A percentile compares a stretch with the other conserved stretches of the same genome.
These are phyloP conservation scores for Nicotiana otophora DNA, from an alignment of 257 asterid species.

Conservation along the genomic window DNA sequence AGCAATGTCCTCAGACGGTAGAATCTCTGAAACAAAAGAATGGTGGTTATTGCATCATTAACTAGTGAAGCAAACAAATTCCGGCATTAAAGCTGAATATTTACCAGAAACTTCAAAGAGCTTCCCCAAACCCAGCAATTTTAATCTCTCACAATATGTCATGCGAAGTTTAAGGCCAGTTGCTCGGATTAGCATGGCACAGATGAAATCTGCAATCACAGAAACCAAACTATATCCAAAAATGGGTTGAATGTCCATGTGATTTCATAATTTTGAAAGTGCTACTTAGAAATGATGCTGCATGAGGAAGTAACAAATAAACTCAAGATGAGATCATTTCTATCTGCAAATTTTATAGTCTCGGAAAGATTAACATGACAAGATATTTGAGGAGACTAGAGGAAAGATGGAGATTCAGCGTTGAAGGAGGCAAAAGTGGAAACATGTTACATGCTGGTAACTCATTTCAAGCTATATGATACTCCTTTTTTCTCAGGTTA, in stretches of 20 bases:
- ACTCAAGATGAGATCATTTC: conserved; percentile 4
- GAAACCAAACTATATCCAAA: conserved; percentile 85
- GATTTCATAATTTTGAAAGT: conserved; percentile 7
- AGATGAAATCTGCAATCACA: conserved; percentile 80
- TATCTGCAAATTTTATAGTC: not conserved
- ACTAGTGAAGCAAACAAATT: conserved; percentile 10
- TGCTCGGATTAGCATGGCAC: conserved; percentile 79
- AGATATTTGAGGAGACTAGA: not conserved
- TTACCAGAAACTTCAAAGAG: conserved; percentile 41
- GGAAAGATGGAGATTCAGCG: not conserved
- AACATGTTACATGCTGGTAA: not conserved
- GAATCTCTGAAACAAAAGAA: conserved; percentile 39
- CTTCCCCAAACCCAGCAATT: conserved; percentile 52
- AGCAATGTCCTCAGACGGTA: conserved; percentile 82
- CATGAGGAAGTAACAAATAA: conserved; percentile 8
- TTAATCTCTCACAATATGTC: conserved; percentile 44
- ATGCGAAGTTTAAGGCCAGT: conserved; percentile 58
- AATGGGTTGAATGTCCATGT: conserved; percentile 38
- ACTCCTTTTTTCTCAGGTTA: not conserved
- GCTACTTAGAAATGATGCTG: conserved; percentile 6
- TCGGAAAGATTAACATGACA: not conserved
- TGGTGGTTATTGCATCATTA: conserved; percentile 11
- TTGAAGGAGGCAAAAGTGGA: not conserved
- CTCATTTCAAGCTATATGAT: not conserved
- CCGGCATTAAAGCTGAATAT: not conserved